These are phyloP conservation scores for Mangifera indica DNA, from an alignment of 345 rosid species.

Conservation along the genomic window DNA sequence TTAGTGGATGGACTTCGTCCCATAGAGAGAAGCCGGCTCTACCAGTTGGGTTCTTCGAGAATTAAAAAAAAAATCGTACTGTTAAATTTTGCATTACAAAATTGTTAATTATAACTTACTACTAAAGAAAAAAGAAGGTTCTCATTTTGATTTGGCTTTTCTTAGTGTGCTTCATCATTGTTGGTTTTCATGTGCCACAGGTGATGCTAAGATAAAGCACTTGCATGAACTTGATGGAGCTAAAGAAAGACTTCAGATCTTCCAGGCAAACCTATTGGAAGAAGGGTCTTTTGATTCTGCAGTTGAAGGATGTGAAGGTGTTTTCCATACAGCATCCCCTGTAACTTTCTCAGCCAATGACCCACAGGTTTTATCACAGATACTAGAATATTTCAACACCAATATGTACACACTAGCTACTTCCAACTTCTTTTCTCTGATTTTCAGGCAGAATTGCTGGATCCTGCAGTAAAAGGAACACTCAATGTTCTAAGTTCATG, in stretches of 20 bases:
- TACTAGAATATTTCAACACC: too few relatives aligned
- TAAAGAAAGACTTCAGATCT: constrained; percentile 33
- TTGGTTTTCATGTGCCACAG: constrained; percentile 17
- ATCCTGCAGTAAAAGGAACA: constrained; percentile 52
- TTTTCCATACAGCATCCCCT: constrained; percentile 40
- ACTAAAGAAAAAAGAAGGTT: too few relatives aligned
- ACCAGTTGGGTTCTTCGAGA: too few relatives aligned
- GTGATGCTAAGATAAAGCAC: constrained; percentile 35
- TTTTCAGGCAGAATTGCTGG: constrained; percentile 37
- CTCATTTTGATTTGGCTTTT: too few relatives aligned
- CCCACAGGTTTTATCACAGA: constrained; percentile 21
- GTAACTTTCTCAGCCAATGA: constrained; percentile 15
- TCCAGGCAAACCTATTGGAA: constrained; percentile 31
- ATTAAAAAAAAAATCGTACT: too few relatives aligned
- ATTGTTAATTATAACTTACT: too few relatives aligned
- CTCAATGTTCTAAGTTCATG: constrained; percentile 47
- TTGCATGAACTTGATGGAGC: constrained; percentile 41
- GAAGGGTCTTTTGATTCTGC: constrained; percentile 36
- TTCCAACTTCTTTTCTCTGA: background rate
- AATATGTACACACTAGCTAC: too few relatives aligned
- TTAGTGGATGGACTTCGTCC: too few relatives aligned
- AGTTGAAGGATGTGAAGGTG: constrained; percentile 34
- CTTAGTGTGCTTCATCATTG: too few relatives aligned
- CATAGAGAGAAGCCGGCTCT: too few relatives aligned
- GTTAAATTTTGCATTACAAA: too few relatives aligned